Conservation (phyloP, 108 stramenopile genomes). For the Pseudonitzschia delicatissima region DNA sequence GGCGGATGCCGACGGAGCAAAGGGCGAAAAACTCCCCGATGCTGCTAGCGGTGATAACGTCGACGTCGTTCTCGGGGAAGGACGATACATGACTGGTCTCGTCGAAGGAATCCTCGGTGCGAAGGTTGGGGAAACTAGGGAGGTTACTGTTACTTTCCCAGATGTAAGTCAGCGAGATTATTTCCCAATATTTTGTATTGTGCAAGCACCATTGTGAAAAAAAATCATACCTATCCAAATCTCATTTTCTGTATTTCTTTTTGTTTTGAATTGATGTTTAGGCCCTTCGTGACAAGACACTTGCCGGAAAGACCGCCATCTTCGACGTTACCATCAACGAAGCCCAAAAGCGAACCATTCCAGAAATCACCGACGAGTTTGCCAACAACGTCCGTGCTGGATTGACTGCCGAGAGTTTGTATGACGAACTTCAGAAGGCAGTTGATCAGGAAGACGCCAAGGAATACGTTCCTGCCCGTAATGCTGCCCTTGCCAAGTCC, state of each 20-base stretch:
- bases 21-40: slow-evolving; percentile 81
- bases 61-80: slow-evolving; percentile 75
- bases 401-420: slow-evolving; percentile 71
- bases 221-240: neutral
- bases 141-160: slow-evolving; percentile 74
- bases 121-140: slow-evolving; percentile 69
- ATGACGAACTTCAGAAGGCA: slow-evolving; percentile 82
- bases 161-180: slow-evolving; percentile 44
- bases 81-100: slow-evolving; percentile 86
- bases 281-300: slow-evolving; percentile 77
- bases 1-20: slow-evolving; percentile 58
- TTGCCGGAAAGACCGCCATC: slow-evolving; percentile 87
- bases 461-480: slow-evolving; percentile 75
- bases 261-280: slow-evolving; percentile 11
- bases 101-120: slow-evolving; percentile 84
- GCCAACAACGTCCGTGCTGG: slow-evolving; percentile 79
- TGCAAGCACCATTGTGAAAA: neutral
- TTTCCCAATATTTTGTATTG: no score
- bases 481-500: slow-evolving; percentile 74
- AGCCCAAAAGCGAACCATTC: slow-evolving; percentile 69
- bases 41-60: slow-evolving; percentile 85
- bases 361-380: slow-evolving; percentile 89
- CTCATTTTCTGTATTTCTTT: neutral
- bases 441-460: slow-evolving; percentile 86
- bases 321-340: slow-evolving; percentile 86